These are phyloP conservation scores for Paraphysoderma sedebokerense DNA, from an alignment of 371 early-diverging fungal species.

Conservation along the genomic window DNA sequence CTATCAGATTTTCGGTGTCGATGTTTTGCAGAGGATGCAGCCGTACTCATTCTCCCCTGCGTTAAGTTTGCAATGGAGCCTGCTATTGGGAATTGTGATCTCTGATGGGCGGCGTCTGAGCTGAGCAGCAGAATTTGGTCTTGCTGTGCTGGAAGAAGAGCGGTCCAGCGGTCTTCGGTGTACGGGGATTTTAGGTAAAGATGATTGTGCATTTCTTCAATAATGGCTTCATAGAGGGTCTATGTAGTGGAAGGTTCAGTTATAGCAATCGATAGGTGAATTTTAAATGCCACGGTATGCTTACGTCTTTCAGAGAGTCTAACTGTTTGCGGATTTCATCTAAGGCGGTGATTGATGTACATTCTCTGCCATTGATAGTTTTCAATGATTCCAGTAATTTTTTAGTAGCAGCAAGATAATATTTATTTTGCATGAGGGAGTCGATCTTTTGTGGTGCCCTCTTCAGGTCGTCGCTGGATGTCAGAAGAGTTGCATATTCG, in stretches of 20 bases:
- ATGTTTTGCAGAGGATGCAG: too few species aligned
- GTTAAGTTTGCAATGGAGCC: too few species aligned
- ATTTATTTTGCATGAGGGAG: constrained; percentile 1
- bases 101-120: too few species aligned
- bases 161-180: constrained; percentile 1
- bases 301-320: background rate
- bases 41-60: too few species aligned
- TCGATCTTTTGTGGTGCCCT: constrained; percentile 3
- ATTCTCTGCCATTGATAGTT: background rate
- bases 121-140: too few species aligned
- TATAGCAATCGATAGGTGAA: background rate
- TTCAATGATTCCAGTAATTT: background rate
- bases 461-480: constrained; percentile 3
- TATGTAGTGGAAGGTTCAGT: background rate
- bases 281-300: background rate
- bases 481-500: too few species aligned
- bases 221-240: constrained; percentile 1
- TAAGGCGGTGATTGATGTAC: constrained; percentile 1
- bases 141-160: background rate
- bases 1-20: too few species aligned
- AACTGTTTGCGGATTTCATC: background rate
- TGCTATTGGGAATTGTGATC: too few species aligned
- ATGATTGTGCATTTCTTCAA: constrained; percentile 4
- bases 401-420: constrained; percentile 2
- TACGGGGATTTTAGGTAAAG: constrained; percentile 3